Percentiles rank a stretch among this genome's conserved stretches.
Evolutionary conservation across 768 basidiomycete genomes (phyloP).

Genomic region (Pleurotus platypus): DNA sequence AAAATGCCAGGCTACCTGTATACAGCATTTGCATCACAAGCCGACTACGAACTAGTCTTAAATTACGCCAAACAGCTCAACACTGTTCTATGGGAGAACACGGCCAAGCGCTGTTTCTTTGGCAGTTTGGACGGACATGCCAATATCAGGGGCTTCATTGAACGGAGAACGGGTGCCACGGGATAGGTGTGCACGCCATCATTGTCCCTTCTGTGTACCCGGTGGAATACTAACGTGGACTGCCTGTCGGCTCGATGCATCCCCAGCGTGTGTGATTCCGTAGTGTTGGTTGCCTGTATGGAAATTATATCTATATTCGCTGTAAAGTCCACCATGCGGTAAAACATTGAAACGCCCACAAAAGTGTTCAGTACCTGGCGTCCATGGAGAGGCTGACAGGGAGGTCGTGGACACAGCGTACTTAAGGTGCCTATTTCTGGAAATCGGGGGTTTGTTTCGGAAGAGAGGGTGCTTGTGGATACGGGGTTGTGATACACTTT

Average conservation of each 20-base stretch:
- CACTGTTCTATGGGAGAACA: constrained; percentile 82
- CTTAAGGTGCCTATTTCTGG: background rate
- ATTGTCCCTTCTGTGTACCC: background rate
- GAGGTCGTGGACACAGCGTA: background rate
- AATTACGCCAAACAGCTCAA: constrained; percentile 82
- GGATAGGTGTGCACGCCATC: constrained; percentile 19
- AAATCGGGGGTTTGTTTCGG: background rate
- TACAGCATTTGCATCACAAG: constrained; percentile 80
- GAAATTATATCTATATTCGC: background rate
- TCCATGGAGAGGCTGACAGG: no score
- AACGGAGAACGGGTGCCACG: constrained; percentile 52
- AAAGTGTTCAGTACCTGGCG: no score
- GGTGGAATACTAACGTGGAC: background rate
- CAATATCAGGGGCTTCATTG: constrained; percentile 78
- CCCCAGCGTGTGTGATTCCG: background rate
- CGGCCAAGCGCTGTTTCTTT: constrained; percentile 76
- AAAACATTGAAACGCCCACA: background rate
- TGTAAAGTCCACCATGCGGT: background rate
- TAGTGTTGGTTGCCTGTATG: background rate
- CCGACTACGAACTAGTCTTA: constrained; percentile 84
- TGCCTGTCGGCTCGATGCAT: background rate
- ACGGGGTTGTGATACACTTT: background rate
- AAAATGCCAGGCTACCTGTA: constrained; percentile 72
- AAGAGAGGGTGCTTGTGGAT: background rate
- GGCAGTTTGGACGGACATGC: constrained; percentile 74